Evolutionary conservation across 1,284 basidiomycete species (phyloP), one percentile per base, ranked within the genome.

Genomic region (Heliocybe sulcata): DNA sequence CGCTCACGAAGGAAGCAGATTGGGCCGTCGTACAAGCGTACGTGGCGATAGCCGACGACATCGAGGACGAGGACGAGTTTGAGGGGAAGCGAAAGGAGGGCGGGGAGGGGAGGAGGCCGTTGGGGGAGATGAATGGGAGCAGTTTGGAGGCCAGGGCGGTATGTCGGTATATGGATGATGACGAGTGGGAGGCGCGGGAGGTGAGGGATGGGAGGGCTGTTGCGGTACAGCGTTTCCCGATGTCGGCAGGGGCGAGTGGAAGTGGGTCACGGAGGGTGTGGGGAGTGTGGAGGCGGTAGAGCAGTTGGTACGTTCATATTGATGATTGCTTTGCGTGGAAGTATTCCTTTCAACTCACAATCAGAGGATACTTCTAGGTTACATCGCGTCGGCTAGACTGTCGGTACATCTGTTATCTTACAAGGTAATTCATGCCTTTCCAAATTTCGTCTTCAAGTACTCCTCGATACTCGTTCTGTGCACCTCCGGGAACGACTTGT

Each of bases 1-100:
- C 71, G 51, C 67, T 87, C 57, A 85, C 81, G 52, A 87, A 87
- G 67, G 85, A 88, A 67, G 73, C 73, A 56, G 85, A 89, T 65
- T 79, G 77, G 77, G 72, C 74, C 47, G 73, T 88, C 42, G 85
- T 83, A 12, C 77, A 77, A 60, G 79, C 82, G 33, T 88, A 89
- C 66, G 77, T 87, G 56, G 78, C 82, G 6, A 70, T 89, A 19
- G 82, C 83, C 27, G 27, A 49, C 14, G 72, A 74, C 57, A 57
- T 65, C 1, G 68, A 69, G 8, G 67, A 66, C 26, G 66, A 66
- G 45, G 64, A 61, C 2, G 55, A 54, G 20, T 60, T 60, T 31
- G 60, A 58, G 26, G 45, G 55, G 31, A 73, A 74, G 57, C 51
- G 55, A 26, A 76, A 75, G 58, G 73, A 76, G 60, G 58, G 55